Conservation (phyloP, 768 basidiomycete genomes). For the Strobilomyces echinocephalus region DNA sequence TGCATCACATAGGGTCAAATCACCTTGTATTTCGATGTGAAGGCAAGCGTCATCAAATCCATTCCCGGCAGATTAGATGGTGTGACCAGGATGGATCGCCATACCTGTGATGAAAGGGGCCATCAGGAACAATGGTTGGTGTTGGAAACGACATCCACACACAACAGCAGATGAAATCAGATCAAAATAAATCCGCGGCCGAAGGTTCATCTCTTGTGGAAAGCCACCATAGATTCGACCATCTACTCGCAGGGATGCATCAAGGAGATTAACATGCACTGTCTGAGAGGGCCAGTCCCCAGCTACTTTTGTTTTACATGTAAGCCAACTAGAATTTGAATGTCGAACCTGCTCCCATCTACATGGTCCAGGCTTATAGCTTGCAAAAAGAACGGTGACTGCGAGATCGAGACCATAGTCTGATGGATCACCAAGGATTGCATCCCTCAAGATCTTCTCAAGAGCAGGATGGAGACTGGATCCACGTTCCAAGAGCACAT, state of each 20-base stretch:
- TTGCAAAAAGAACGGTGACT: slow-evolving; percentile 1
- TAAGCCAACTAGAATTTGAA: slow-evolving; percentile 16
- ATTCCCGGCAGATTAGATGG: not conserved
- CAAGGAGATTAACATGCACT: slow-evolving; percentile 6
- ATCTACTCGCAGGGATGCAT: slow-evolving; percentile 17
- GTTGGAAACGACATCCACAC: too few species aligned
- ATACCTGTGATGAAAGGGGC: not conserved
- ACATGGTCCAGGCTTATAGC: slow-evolving; percentile 3
- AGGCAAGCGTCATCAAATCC: not conserved
- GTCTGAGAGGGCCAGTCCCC: not conserved
- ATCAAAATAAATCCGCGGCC: too few species aligned
- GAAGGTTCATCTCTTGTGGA: too few species aligned
- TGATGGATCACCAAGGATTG: not conserved
- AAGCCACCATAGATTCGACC: too few species aligned
- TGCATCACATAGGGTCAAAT: rapidly evolving
- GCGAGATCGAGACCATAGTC: slow-evolving; percentile 13
- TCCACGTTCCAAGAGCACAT: slow-evolving; percentile 17
- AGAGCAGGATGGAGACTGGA: slow-evolving; percentile 19
- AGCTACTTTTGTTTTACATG: not conserved
- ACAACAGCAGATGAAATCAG: too few species aligned
- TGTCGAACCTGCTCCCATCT: slow-evolving; percentile 5
- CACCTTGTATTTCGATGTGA: slow-evolving; percentile 2
- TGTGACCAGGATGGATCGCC: not conserved
- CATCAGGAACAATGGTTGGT: too few species aligned
- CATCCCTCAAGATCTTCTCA: slow-evolving; percentile 3